Conservation (phyloP, 768 basidiomycete genomes). For the Fomitopsis pulvina region DNA sequence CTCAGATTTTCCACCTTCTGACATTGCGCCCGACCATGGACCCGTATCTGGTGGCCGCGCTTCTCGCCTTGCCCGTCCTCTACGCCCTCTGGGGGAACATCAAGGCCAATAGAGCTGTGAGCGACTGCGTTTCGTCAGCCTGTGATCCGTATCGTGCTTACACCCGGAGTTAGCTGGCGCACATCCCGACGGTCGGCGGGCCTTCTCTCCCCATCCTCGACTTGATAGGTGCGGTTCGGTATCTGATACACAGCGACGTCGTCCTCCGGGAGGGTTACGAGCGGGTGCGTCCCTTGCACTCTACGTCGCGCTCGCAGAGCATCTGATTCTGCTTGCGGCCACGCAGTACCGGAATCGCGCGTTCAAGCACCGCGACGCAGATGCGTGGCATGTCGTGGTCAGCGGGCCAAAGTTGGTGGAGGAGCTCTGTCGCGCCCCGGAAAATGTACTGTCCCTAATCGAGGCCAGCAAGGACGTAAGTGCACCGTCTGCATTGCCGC, state of each 20-base stretch:
- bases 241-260: slow-evolving; percentile 23
- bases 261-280: slow-evolving; percentile 33
- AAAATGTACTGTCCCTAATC: slow-evolving; percentile 29
- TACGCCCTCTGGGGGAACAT: neutral
- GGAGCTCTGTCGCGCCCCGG: slow-evolving; percentile 33
- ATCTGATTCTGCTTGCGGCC: neutral
- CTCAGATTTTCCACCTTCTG: neutral
- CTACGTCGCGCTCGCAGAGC: neutral
- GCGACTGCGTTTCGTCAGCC: neutral
- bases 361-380: slow-evolving; percentile 25
- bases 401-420: slow-evolving; percentile 26
- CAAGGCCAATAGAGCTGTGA: neutral
- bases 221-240: slow-evolving; percentile 25
- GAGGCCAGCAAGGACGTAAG: slow-evolving; percentile 17
- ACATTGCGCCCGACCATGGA: neutral
- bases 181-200: slow-evolving; percentile 29
- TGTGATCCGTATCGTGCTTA: neutral
- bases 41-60: neutral
- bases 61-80: neutral
- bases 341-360: slow-evolving; percentile 20
- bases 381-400: slow-evolving; percentile 37
- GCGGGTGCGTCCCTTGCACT: slow-evolving; percentile 16
- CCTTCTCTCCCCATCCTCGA: slow-evolving; percentile 29
- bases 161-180: slow-evolving; percentile 5
- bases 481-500: neutral